These are phyloP conservation scores for Pluteus cervinus DNA, from an alignment of 768 basidiomycete species.

Conservation along the genomic window DNA sequence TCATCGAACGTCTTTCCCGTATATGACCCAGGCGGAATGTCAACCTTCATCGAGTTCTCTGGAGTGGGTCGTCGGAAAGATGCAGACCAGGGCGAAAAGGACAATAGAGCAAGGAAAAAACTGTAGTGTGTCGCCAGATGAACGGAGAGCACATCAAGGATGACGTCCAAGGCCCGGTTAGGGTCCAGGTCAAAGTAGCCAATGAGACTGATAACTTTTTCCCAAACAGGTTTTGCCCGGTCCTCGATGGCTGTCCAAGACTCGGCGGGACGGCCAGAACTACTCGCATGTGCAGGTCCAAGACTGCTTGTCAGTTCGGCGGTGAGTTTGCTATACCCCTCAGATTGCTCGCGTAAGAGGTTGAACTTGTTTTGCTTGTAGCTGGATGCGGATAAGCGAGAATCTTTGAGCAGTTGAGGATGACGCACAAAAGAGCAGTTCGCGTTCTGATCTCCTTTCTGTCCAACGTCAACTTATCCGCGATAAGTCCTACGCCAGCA, in stretches of 20 bases:
- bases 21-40: constrained; percentile 34
- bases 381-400: constrained; percentile 32
- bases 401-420: background rate
- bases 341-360: constrained; percentile 92
- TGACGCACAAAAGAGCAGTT: constrained; percentile 74
- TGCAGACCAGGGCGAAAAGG: constrained; percentile 83
- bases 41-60: constrained; percentile 31
- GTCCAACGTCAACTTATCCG: constrained; percentile 59
- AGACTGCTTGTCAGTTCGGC: constrained; percentile 76
- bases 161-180: constrained; percentile 87
- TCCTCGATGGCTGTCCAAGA: constrained; percentile 49
- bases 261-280: constrained; percentile 63
- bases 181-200: constrained; percentile 98
- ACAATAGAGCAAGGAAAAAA: constrained; percentile 85
- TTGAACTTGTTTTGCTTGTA: constrained; percentile 99
- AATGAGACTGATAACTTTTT: constrained; percentile 81
- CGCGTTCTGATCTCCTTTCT: constrained; percentile 79
- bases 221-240: constrained; percentile 69
- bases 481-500: constrained; percentile 58
- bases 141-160: constrained; percentile 84
- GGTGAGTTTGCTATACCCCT: constrained; percentile 92
- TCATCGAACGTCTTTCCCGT: constrained; percentile 63
- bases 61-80: constrained; percentile 31
- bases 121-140: constrained; percentile 78
- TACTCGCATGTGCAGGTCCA: constrained; percentile 65